phyloP scores from a whole-genome alignment of 83 land plant genomes.

The Picea engelmannii region DNA sequence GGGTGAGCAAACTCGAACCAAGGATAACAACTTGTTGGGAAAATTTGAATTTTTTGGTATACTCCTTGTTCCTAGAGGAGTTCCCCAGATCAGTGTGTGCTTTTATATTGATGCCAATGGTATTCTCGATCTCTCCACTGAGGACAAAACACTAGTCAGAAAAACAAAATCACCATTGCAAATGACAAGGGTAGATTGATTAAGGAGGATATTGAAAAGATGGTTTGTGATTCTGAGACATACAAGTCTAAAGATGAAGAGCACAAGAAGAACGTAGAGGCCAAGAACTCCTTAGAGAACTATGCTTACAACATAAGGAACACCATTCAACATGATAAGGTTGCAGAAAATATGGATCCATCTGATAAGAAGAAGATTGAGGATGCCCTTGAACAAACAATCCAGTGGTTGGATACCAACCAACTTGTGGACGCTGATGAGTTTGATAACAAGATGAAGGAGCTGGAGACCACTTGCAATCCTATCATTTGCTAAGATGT shows the following conservation, averaged over 20 bases:
- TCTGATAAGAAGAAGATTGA: slow-evolving; percentile 12
- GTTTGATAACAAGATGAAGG: slow-evolving; percentile 14
- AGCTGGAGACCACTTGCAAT: slow-evolving; percentile 32
- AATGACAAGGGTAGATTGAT: too few species aligned
- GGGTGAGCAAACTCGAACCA: slow-evolving; percentile 62
- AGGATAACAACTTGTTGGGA: slow-evolving; percentile 61
- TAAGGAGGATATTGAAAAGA: too few species aligned
- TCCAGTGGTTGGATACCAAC: too few species aligned
- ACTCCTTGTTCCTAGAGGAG: too few species aligned
- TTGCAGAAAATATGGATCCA: neutral
- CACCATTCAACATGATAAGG: neutral
- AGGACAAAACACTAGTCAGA: slow-evolving; percentile 32
- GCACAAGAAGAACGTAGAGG: slow-evolving; percentile 54
- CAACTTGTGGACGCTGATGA: too few species aligned
- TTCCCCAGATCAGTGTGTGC: too few species aligned
- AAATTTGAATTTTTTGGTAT: too few species aligned
- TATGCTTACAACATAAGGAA: slow-evolving; percentile 28
- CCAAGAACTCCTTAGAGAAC: slow-evolving; percentile 64
- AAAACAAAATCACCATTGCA: slow-evolving; percentile 48
- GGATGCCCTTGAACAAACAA: too few species aligned
- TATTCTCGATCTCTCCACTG: neutral
- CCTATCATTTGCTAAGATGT: slow-evolving; percentile 41
- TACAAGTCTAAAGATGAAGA: slow-evolving; percentile 45
- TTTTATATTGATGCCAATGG: too few species aligned
- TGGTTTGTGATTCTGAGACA: too few species aligned